phyloP scores from a whole-genome alignment of 2,329 filamentous ascomycete genomes.

The Pseudogymnoascus pannorum region DNA sequence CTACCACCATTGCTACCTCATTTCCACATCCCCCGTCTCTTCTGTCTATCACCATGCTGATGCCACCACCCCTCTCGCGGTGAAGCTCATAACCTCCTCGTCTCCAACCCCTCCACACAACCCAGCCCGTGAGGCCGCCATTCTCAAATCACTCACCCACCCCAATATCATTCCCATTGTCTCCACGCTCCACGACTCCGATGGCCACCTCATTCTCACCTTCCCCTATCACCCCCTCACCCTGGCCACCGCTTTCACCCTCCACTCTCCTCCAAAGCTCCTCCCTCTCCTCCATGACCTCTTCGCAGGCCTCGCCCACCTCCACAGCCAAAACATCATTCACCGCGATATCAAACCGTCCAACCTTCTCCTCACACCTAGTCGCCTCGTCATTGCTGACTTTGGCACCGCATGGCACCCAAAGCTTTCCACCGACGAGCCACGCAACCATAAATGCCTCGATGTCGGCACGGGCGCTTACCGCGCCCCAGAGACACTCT shows the following conservation, averaged over 20 bases:
- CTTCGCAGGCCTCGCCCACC: conserved; percentile 60
- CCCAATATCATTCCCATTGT: conserved; percentile 60
- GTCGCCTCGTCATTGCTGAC: conserved; percentile 62
- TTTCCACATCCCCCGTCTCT: conserved; percentile 69
- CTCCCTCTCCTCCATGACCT: conserved; percentile 52
- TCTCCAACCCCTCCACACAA: conserved; percentile 68
- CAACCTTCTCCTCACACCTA: conserved; percentile 71
- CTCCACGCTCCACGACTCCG: conserved; percentile 64
- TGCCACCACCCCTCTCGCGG: conserved; percentile 47
- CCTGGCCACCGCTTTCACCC: conserved; percentile 53
- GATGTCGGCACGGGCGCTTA: conserved; percentile 93
- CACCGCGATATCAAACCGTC: conserved; percentile 94
- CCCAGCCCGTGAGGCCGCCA: conserved; percentile 68
- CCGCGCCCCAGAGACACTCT: conserved; percentile 81
- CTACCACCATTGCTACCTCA: conserved; percentile 45
- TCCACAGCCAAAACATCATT: conserved; percentile 72
- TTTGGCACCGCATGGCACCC: conserved; percentile 89
- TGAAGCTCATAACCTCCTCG: conserved; percentile 79
- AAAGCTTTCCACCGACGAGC: conserved; percentile 52
- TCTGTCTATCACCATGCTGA: conserved; percentile 65
- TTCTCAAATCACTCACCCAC: conserved; percentile 54
- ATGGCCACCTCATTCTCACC: conserved; percentile 66
- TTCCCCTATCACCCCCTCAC: conserved; percentile 79
- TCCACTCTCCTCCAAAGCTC: conserved; percentile 30
- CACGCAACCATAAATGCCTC: conserved; percentile 63